Base-by-base conservation (phyloP, 345 rosid genomes). In the Erucastrum elatum region DNA sequence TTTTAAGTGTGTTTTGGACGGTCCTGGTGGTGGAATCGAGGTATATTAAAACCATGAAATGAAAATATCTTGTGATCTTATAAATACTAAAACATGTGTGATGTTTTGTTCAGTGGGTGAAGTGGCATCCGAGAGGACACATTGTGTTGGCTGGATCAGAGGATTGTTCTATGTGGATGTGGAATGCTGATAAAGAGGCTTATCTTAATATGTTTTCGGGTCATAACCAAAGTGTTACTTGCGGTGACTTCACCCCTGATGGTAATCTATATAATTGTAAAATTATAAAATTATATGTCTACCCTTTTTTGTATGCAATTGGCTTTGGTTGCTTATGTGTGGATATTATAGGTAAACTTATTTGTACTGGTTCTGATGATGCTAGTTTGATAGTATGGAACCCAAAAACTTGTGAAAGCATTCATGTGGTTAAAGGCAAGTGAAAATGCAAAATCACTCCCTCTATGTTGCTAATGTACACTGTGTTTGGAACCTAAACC, bases 161-260 rank as follows among this genome's bases (percentile, higher is more conserved):
- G 75, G 96, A 93, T 82, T 86, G 87, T 63, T 85, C 82, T 80
- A 82, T 86, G 21, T 93, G 97, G 97, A 89, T 95, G 98, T 93
- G 99, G 98, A 93, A 95, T 87, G 99, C 97, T 33, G 97, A 93
- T 71, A 93, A 60, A 78, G 91, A 82, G 74, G 86, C 79, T 31
- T 86, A 81, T 81, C 94, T 92, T 26, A 87, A 86, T 74, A 87
- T 87, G 81, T 94, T 92, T 82, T 80, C 89, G 0, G 97, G 98
- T n/a, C 98, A 94, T 64, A 87, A 88, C 8, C 79, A 76, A 17
- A 84, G 79, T 49, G 96, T 92, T 4, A 87, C 95, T 21, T 92
- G 98, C 79, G 98, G 98, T 82, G 97, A 88, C 87, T 94, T 92
- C 74, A 95, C 97, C 3, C 94, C 97, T 68, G 97, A 95, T 66